Conservation (phyloP, 495 filamentous ascomycete genomes). For the Chlorociboria aeruginascens region DNA sequence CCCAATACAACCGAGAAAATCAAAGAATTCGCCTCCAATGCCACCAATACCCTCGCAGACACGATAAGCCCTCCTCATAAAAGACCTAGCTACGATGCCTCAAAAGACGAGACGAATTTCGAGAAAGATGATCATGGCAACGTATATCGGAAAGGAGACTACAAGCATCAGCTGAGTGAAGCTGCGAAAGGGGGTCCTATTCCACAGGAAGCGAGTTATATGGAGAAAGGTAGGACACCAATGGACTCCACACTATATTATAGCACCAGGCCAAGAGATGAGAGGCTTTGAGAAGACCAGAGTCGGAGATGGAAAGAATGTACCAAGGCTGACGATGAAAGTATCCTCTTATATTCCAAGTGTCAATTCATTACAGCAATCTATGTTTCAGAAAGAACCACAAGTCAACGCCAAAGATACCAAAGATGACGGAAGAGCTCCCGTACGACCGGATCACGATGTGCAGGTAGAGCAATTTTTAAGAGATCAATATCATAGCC, state of each 20-base stretch:
- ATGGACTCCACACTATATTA: not conserved
- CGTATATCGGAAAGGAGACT: constrained; percentile 9
- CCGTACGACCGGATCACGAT: constrained; percentile 14
- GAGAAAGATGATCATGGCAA: constrained; percentile 10
- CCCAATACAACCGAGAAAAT: constrained; percentile 5
- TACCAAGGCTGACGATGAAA: constrained; percentile 1
- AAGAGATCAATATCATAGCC: constrained; percentile 14
- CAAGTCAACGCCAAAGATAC: not conserved
- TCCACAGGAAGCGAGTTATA: not conserved
- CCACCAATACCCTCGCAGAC: not conserved
- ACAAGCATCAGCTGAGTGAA: constrained; percentile 12
- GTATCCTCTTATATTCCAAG: constrained; percentile 5
- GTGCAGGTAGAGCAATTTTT: constrained; percentile 18
- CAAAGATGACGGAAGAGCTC: not conserved
- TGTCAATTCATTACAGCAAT: constrained; percentile 2
- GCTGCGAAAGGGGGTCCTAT: constrained; percentile 2
- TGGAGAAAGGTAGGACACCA: constrained; percentile 11
- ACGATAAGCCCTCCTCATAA: not conserved
- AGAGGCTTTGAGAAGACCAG: not conserved
- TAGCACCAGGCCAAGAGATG: not conserved
- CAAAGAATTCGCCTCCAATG: not conserved
- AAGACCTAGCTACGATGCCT: not conserved
- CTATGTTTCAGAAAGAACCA: not conserved
- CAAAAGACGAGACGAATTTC: constrained; percentile 10
- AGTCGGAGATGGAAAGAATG: not conserved